Percentiles rank a stretch among this genome's conserved stretches.
Conservation (phyloP, 371 early-diverging fungal species). For the Circinella umbellata region DNA sequence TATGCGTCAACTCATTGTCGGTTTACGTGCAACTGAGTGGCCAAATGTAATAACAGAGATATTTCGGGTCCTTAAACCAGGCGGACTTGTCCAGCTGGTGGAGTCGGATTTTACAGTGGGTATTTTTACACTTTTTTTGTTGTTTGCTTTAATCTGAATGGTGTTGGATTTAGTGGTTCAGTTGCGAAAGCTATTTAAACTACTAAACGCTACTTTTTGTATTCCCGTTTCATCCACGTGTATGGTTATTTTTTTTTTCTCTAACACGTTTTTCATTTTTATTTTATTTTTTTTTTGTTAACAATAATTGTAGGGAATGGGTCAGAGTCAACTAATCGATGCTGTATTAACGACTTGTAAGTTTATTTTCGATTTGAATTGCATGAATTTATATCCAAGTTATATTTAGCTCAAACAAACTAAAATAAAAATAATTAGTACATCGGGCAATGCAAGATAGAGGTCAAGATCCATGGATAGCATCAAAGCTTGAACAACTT, state of each 20-base stretch:
- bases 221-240: not conserved
- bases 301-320: conserved; percentile 16
- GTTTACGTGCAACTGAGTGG: conserved; percentile 42
- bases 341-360: conserved; percentile 24
- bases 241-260: not conserved
- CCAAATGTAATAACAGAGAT: conserved; percentile 36
- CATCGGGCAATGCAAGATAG: conserved; percentile 32
- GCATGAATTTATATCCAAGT: not conserved
- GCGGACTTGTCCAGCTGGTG: conserved; percentile 46
- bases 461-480: conserved; percentile 43
- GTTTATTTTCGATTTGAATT: not conserved
- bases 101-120: conserved; percentile 50
- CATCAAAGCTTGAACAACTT: conserved; percentile 29
- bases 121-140: not conserved
- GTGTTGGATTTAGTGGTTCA: too few relatives aligned
- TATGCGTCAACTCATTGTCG: conserved; percentile 47
- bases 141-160: too few relatives aligned
- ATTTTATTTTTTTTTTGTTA: not conserved
- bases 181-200: too few relatives aligned
- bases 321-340: conserved; percentile 19
- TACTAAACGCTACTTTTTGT: not conserved
- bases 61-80: conserved; percentile 51
- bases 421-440: conserved; percentile 24
- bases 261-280: conserved; percentile 9
- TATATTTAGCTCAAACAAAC: not conserved